Evolutionary conservation across 352 stramenopile species (phyloP), one percentile per base, ranked within the genome.

Genomic region (Phytophthora vignae): DNA sequence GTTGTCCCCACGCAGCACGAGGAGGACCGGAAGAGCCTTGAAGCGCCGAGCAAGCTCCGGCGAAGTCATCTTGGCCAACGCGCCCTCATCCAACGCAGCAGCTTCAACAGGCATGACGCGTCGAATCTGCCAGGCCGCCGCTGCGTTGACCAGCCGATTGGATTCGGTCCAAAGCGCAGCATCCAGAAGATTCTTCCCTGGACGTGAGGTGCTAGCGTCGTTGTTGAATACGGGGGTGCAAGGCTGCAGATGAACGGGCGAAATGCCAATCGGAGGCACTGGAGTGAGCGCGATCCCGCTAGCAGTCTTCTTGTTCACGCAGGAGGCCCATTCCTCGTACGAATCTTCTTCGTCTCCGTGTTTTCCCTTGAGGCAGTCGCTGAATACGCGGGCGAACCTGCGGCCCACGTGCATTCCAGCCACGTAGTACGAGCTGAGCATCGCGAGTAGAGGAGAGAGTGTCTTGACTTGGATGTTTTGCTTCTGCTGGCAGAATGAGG

Each of bases 101-200:
- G 63, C 52, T 5, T 68, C 59, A 60, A 64, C 12, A 8, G 66
- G 66, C 44, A 73, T 64, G 19, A 64, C 31, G 5, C 66, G 58
- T 8, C 66, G 66, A 53, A 73, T 73, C 21, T 68, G 50, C 66
- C 66, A 73, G 6, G 66, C 66, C 21, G 66, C 66, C 9, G 59
- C 66, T 4, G 52, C 66, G 40, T 73, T 73, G 15, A 58, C 50
- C 4, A 73, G 65, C 2, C 27, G 52, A 14, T 73, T 73, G 8
- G 29, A 54, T 11, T 67, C 59, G 17, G 21, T 67, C 65, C 65
- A 73, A 44, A 52, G 64, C 25, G 38, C 25, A 27, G 48, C 21
- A 14, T 40, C 33, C 33, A 40, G 33, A 2, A 31, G 3, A 2
- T 31, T 6, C 27, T 31, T 31, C 27, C 4, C 27, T 31, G 27